Base-by-base conservation (phyloP, 2,329 filamentous ascomycete genomes). In the Penicillium nordicum region DNA sequence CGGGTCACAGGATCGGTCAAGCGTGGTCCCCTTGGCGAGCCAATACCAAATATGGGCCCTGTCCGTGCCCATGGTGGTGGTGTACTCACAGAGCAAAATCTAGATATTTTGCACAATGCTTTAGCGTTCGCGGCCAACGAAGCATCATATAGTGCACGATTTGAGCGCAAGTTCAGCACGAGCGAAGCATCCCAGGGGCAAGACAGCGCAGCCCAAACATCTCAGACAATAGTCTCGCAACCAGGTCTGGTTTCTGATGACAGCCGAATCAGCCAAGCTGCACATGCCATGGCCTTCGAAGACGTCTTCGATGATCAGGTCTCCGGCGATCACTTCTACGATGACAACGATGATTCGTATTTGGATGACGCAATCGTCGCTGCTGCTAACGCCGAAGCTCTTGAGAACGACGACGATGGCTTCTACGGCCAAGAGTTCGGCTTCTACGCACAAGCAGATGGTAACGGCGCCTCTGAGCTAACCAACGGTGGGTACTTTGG, bases 391-490 rank as follows among this genome's bases (percentile, higher is more conserved):
- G 92, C 93, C 0, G 92, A 94, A 70, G 94, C 89, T 1, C 80
- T 99, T 8, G 93, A 94, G 44, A 92, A 91, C 63, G 94, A 99
- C 68, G 88, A 88, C 7, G 93, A 97, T 61, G 93, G 91, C 0
- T 95, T 94, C 78, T 99, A 99, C 69, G 94, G 94, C 0, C 88
- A 92, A 64, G 94, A 99, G 71, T 99, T 99, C 69, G 92, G 92
- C 0, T 99, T 99, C 72, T 99, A 96, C 72, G 91, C 92, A 25
- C 74, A 76, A 18, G 72, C 75, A 11, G 71, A 79, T 45, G 80
- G 79, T 21, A 78, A 76, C 30, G 76, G 77, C 53, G 77, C 78
- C 38, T 75, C 79, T 7, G 76, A 88, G 53, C 89, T 88, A 64
- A 82, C 85, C 14, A 89, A 91, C 64, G 94, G 94, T 29, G 94